phyloP scores from a whole-genome alignment of 306 rosid genomes.

The Cucurbita pepo region DNA sequence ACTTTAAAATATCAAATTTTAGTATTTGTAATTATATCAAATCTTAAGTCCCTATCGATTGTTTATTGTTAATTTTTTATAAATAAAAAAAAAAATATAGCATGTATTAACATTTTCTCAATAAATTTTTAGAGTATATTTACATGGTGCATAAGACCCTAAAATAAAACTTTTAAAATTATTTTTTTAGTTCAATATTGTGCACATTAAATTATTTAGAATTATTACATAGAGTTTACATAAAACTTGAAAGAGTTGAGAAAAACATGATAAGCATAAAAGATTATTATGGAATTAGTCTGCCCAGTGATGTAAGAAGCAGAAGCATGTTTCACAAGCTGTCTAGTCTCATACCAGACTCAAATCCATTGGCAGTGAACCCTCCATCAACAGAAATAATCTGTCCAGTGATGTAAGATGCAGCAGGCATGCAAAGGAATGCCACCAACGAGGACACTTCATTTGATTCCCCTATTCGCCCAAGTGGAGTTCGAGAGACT shows the following conservation, averaged over 20 bases:
- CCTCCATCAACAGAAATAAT: constrained; percentile 70
- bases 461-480: constrained; percentile 55
- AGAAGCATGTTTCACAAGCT: neutral
- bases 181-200: too few species aligned
- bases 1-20: too few species aligned
- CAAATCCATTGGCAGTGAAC: constrained; percentile 45
- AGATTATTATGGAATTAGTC: neutral
- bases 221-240: too few species aligned
- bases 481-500: constrained; percentile 34
- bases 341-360: constrained; percentile 16
- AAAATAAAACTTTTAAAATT: too few species aligned
- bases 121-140: too few species aligned
- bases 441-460: constrained; percentile 80
- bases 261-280: neutral
- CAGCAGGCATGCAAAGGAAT: constrained; percentile 72
- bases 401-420: constrained; percentile 81
- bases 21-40: too few species aligned
- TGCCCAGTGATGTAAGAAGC: neutral
- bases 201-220: too few species aligned
- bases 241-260: neutral
- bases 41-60: too few species aligned
- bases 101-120: too few species aligned
- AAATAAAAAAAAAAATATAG: too few species aligned
- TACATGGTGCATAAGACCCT: too few species aligned
- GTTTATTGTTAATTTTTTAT: too few species aligned